Conservation (phyloP, 1,284 basidiomycete genomes). For the Gomphus bonarii region DNA sequence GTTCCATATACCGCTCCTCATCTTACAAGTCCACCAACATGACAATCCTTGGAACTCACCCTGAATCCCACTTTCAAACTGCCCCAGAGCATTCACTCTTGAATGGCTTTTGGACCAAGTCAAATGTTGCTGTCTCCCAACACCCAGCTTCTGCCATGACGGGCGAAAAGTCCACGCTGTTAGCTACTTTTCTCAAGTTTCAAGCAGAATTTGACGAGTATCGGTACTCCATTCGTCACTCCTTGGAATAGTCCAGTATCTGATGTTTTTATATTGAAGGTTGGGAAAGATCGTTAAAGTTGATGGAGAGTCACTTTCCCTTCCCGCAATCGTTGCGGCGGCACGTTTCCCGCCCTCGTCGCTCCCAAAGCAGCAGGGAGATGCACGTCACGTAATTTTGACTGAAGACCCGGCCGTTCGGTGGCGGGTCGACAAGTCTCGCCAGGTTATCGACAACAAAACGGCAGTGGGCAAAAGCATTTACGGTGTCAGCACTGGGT, state of each 20-base stretch:
- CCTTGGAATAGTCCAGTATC: background rate
- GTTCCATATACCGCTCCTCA: background rate
- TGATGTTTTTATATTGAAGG: background rate
- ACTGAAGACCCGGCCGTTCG: constrained; percentile 22
- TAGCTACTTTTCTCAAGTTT: constrained; percentile 7
- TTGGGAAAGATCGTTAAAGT: constrained; percentile 48
- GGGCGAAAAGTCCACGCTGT: background rate
- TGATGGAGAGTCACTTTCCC: constrained; percentile 60
- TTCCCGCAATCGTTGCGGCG: constrained; percentile 63
- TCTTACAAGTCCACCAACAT: background rate
- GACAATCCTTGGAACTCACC: background rate
- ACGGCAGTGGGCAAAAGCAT: constrained; percentile 59
- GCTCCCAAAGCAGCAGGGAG: constrained; percentile 31
- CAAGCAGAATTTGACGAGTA: constrained; percentile 5
- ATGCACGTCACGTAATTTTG: constrained; percentile 25
- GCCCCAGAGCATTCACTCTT: background rate
- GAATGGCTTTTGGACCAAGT: background rate
- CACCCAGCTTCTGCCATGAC: background rate
- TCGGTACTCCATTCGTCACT: background rate
- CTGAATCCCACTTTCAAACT: background rate
- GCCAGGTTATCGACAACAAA: constrained; percentile 53
- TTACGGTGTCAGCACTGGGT: constrained; percentile 78
- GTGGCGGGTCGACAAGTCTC: constrained; percentile 45
- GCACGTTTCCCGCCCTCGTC: constrained; percentile 52
- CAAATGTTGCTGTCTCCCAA: background rate